These are phyloP conservation scores for Fusarium brachygibbosum DNA, from an alignment of 2,329 filamentous ascomycete genomes.

Conservation along the genomic window DNA sequence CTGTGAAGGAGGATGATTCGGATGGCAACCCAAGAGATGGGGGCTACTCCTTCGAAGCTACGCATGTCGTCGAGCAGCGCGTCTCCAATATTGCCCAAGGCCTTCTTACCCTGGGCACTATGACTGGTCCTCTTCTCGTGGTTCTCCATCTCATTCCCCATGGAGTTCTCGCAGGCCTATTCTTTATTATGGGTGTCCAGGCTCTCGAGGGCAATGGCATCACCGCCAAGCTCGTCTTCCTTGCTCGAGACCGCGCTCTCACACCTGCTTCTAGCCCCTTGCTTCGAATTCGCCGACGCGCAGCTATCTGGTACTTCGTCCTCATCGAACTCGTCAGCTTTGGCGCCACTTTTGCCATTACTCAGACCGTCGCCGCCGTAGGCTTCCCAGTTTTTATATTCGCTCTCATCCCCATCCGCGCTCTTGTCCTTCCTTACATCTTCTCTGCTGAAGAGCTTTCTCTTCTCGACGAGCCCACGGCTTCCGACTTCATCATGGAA, in stretches of 20 bases:
- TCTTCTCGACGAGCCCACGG: constrained; percentile 78
- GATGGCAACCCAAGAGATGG: constrained; percentile 66
- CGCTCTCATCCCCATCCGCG: constrained; percentile 74
- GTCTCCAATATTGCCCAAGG: constrained; percentile 84
- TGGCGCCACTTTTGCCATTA: constrained; percentile 84
- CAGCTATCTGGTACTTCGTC: constrained; percentile 79
- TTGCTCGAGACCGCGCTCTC: constrained; percentile 73
- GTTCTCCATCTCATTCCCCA: constrained; percentile 84
- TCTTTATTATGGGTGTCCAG: constrained; percentile 88
- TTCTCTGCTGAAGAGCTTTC: constrained; percentile 72
- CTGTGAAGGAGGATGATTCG: constrained; percentile 66
- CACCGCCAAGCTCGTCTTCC: constrained; percentile 79
- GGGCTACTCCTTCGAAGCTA: constrained; percentile 64
- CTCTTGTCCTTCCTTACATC: constrained; percentile 72
- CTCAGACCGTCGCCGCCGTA: constrained; percentile 84
- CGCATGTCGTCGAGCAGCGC: constrained; percentile 82
- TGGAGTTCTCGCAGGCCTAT: constrained; percentile 82
- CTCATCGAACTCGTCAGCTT: constrained; percentile 77
- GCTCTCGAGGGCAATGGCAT: constrained; percentile 83
- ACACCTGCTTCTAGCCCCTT: constrained; percentile 72
- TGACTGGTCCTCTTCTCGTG: constrained; percentile 79
- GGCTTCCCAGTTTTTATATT: constrained; percentile 84
- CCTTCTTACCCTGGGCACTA: constrained; percentile 81
- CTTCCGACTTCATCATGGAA: constrained; percentile 81
- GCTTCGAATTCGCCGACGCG: constrained; percentile 69